These are phyloP conservation scores for Cercospora zeina DNA, from an alignment of 2,329 filamentous ascomycete genomes.

Conservation along the genomic window DNA sequence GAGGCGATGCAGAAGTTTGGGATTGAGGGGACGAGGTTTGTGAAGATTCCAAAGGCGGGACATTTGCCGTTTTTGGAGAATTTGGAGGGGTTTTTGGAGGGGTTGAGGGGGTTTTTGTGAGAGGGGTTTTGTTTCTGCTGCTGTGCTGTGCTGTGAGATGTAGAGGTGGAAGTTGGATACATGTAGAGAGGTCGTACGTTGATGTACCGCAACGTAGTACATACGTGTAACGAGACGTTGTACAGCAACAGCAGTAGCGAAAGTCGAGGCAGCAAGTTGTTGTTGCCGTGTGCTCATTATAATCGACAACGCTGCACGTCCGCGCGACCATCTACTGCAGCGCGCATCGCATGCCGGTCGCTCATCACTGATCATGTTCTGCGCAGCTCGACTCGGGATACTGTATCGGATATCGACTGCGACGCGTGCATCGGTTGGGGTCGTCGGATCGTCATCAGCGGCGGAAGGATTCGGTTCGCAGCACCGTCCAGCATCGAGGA, in stretches of 20 bases:
- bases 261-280: neutral
- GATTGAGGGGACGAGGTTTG: constrained; percentile 57
- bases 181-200: no score
- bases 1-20: constrained; percentile 73
- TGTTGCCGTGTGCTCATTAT: neutral
- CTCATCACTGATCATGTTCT: neutral
- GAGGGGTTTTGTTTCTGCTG: neutral
- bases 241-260: neutral
- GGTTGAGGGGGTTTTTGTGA: constrained; percentile 60
- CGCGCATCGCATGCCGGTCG: neutral
- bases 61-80: constrained; percentile 85
- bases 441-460: neutral
- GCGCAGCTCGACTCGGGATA: neutral
- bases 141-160: no score
- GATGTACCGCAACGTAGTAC: neutral
- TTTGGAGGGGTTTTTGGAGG: constrained; percentile 65
- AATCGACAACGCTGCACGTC: neutral
- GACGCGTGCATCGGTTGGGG: neutral
- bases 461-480: no score
- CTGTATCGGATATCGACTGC: no score
- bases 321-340: neutral
- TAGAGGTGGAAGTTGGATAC: no score
- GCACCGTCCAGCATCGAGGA: no score
- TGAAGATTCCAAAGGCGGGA: constrained; percentile 67
- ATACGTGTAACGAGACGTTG: neutral